Percentiles rank a stretch among this genome's conserved stretches.
Evolutionary conservation across 78 protist genomes (phyloP).

Genomic region (Dictyostelium firmibasis): DNA sequence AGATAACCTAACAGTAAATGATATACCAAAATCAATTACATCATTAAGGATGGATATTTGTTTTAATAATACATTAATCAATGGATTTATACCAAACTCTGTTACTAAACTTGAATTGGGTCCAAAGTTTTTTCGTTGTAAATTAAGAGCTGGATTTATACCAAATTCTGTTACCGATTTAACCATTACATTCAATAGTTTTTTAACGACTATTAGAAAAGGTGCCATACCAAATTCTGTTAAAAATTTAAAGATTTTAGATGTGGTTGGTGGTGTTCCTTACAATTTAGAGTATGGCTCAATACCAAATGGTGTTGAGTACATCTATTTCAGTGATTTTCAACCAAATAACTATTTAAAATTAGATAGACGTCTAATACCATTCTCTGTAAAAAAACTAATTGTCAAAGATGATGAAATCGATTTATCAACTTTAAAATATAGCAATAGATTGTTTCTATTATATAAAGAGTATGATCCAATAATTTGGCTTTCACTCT

Average conservation of each 20-base stretch:
- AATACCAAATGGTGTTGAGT: not conserved
- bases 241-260: not conserved
- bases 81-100: not conserved
- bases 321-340: not conserved
- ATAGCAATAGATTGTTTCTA: not conserved
- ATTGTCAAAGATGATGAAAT: not conserved
- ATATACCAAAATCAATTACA: not conserved
- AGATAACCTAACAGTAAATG: not conserved
- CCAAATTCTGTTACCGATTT: not conserved
- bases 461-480: not conserved
- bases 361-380: not conserved
- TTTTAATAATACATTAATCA: not conserved
- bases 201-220: not conserved
- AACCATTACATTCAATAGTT: not conserved
- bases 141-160: not conserved
- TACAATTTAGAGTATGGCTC: not conserved
- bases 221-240: not conserved
- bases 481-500: not conserved
- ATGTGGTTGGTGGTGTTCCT: not conserved
- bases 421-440: not conserved
- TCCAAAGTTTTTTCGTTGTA: not conserved
- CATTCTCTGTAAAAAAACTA: not conserved
- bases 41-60: not conserved
- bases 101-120: not conserved
- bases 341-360: not conserved